Evolutionary conservation across 441 rosid species (phyloP).

Genomic region (Macaranga tanarius): DNA sequence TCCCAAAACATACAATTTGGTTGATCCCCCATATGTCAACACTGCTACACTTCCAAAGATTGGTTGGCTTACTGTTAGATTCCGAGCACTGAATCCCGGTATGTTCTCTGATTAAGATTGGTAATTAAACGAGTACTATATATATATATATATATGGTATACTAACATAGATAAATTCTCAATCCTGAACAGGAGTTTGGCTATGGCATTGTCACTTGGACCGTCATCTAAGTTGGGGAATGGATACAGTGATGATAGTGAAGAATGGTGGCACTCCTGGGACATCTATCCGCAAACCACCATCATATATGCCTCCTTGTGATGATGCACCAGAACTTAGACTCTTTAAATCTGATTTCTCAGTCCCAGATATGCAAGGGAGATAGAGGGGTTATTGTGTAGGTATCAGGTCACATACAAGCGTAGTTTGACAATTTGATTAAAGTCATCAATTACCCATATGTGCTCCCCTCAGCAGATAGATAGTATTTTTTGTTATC

Average conservation of each 20-base stretch:
- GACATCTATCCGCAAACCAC: constrained; percentile 20
- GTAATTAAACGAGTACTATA: too few relatives aligned
- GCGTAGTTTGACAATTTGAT: too few relatives aligned
- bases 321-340: constrained; percentile 1
- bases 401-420: too few relatives aligned
- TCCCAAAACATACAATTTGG: constrained; percentile 24
- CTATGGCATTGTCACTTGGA: constrained; percentile 36
- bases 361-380: not conserved
- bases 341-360: constrained; percentile 5
- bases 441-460: too few relatives aligned
- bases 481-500: too few relatives aligned
- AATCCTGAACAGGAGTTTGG: constrained; percentile 30
- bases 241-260: constrained; percentile 31
- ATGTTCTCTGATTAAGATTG: not conserved
- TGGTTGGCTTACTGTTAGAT: constrained; percentile 36
- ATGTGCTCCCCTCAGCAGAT: too few relatives aligned
- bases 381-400: not conserved
- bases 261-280: constrained; percentile 26
- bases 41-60: constrained; percentile 27
- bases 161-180: not conserved
- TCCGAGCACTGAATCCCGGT: constrained; percentile 35
- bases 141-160: too few relatives aligned
- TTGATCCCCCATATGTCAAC: constrained; percentile 33
- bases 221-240: constrained; percentile 32
- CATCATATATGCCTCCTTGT: constrained; percentile 32